These are phyloP conservation scores for Betula pendula DNA, from an alignment of 306 rosid genomes.

Conservation along the genomic window DNA sequence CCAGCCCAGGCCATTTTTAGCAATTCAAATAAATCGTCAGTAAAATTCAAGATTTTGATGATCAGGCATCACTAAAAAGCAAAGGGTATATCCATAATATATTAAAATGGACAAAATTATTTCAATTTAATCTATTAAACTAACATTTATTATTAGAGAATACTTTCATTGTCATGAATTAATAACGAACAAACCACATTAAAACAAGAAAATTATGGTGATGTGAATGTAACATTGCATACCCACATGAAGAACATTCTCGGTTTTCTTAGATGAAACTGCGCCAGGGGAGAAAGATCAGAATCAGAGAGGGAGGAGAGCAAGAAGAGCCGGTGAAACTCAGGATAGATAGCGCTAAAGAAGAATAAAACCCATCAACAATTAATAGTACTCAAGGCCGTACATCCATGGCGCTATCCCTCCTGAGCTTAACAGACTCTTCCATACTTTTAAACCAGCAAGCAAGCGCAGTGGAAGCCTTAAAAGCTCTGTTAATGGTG, in stretches of 20 bases:
- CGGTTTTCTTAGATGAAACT: not conserved
- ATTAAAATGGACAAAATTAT: too few relatives aligned
- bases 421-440: conserved; percentile 89
- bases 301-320: conserved; percentile 13
- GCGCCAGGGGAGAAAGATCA: too few relatives aligned
- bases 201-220: not conserved
- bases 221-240: not conserved
- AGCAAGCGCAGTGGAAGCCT: too few relatives aligned
- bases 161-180: too few relatives aligned
- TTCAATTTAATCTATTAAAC: too few relatives aligned
- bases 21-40: not conserved
- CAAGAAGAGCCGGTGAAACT: conserved; percentile 76
- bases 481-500: too few relatives aligned
- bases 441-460: conserved; percentile 27
- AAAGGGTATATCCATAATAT: not conserved
- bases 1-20: not conserved
- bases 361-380: conserved; percentile 1
- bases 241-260: not conserved
- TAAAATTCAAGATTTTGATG: not conserved
- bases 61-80: not conserved
- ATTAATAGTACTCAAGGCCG: not conserved
- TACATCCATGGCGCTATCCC: conserved; percentile 79
- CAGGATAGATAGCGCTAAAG: conserved; percentile 89
- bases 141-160: too few relatives aligned
- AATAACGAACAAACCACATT: too few relatives aligned